These are phyloP conservation scores for Spathaspora girioi DNA, from an alignment of 805 yeast genomes.

Conservation along the genomic window DNA sequence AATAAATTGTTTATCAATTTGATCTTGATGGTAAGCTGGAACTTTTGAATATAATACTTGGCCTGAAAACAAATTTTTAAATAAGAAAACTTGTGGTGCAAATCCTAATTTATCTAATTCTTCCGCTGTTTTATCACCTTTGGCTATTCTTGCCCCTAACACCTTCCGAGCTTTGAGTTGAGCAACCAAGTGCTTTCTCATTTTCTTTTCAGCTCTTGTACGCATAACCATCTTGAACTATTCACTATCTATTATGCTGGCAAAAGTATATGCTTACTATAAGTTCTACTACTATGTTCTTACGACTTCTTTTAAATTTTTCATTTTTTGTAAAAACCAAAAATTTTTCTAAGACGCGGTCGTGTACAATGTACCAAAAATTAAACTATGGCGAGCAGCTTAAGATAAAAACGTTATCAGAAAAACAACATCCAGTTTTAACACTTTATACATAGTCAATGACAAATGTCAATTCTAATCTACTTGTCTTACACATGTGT, in stretches of 20 bases:
- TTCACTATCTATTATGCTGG: neutral
- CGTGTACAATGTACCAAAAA: too few relatives aligned
- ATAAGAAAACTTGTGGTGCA: slow-evolving; percentile 82
- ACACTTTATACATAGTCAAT: too few relatives aligned
- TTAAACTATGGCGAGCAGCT: too few relatives aligned
- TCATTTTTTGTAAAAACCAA: neutral
- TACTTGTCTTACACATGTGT: slow-evolving; percentile 3
- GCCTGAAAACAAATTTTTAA: slow-evolving; percentile 83
- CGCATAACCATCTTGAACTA: slow-evolving; percentile 23
- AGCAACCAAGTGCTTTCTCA: slow-evolving; percentile 45
- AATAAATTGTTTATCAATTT: slow-evolving; percentile 67
- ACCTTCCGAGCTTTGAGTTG: slow-evolving; percentile 41
- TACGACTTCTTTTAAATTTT: neutral
- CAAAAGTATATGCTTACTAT: neutral
- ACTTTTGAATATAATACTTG: slow-evolving; percentile 88
- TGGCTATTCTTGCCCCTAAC: slow-evolving; percentile 40
- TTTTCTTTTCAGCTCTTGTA: slow-evolving; percentile 43
- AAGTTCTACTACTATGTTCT: too few relatives aligned
- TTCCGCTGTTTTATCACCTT: slow-evolving; percentile 25
- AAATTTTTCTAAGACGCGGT: too few relatives aligned
- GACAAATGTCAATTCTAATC: slow-evolving; percentile 5
- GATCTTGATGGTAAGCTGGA: slow-evolving; percentile 57
- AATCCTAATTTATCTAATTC: slow-evolving; percentile 46
- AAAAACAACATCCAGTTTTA: neutral
- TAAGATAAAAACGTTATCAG: neutral